Conservation (phyloP, 2,329 filamentous ascomycete species). For the Catunica adiposa region DNA sequence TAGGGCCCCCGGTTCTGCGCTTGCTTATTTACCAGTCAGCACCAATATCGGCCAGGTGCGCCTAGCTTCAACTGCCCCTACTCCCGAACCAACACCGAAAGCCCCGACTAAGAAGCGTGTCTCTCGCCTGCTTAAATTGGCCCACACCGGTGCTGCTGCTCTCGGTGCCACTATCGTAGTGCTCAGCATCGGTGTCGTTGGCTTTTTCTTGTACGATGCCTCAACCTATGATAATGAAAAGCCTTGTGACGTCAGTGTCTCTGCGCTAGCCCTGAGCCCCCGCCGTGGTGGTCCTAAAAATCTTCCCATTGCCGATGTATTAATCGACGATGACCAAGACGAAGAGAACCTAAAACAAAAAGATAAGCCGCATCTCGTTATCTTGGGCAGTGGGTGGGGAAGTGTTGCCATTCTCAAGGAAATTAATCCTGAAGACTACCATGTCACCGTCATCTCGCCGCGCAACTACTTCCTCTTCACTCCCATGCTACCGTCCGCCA, state of each 20-base stretch:
- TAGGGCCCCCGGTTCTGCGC: neutral
- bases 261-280: constrained; percentile 65
- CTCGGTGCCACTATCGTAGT: constrained; percentile 62
- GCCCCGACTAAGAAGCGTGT: constrained; percentile 20
- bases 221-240: constrained; percentile 66
- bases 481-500: constrained; percentile 92
- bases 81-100: constrained; percentile 1
- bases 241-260: constrained; percentile 62
- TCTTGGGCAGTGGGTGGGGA: constrained; percentile 89
- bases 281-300: constrained; percentile 84
- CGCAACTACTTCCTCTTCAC: constrained; percentile 97
- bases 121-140: constrained; percentile 37
- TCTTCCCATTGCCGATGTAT: constrained; percentile 71
- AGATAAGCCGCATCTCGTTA: constrained; percentile 81
- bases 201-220: constrained; percentile 88
- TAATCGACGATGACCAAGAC: constrained; percentile 77
- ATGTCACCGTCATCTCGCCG: constrained; percentile 87
- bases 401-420: constrained; percentile 84
- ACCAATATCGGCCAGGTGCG: constrained; percentile 3
- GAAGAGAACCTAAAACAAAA: constrained; percentile 53
- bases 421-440: constrained; percentile 78
- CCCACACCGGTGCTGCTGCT: constrained; percentile 53
- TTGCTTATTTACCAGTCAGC: neutral
- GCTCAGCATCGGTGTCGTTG: constrained; percentile 51
- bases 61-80: constrained; percentile 3